These are phyloP conservation scores for Tetrahymena malaccensis DNA, from an alignment of 73 alveolate genomes.

Conservation along the genomic window DNA sequence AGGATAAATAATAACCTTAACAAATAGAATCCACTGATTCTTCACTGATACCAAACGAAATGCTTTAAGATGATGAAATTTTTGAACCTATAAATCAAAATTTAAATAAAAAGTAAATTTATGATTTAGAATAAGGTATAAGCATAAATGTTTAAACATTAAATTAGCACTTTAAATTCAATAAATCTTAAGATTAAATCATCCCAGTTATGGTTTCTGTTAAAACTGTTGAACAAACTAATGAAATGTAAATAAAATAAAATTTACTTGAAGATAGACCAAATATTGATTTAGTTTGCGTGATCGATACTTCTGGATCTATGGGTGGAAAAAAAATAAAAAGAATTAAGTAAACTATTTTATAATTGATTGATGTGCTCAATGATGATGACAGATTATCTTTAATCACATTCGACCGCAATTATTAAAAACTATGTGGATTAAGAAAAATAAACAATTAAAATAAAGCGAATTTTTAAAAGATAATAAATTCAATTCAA, in stretches of 20 bases:
- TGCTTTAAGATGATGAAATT: neutral
- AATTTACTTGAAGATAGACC: neutral
- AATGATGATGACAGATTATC: neutral
- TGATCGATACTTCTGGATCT: neutral
- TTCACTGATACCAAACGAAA: neutral
- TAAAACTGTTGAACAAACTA: neutral
- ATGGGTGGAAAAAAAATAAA: neutral
- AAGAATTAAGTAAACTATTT: neutral
- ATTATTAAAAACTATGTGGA: constrained; percentile 6
- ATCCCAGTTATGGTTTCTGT: neutral
- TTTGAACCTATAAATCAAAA: neutral
- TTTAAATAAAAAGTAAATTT: neutral
- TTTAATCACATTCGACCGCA: neutral
- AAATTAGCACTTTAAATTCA: neutral
- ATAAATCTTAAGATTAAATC: neutral
- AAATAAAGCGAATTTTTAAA: constrained; percentile 24
- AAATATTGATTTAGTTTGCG: neutral
- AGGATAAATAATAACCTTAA: too few species aligned
- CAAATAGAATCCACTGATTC: too few species aligned
- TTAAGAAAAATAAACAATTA: constrained; percentile 34
- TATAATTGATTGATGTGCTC: neutral
- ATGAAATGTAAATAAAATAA: neutral
- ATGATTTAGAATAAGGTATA: neutral
- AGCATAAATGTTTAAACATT: neutral
- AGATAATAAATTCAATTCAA: constrained; percentile 13